Evolutionary conservation across 352 stramenopile genomes (phyloP).

Genomic region (Discostella stelligera): DNA sequence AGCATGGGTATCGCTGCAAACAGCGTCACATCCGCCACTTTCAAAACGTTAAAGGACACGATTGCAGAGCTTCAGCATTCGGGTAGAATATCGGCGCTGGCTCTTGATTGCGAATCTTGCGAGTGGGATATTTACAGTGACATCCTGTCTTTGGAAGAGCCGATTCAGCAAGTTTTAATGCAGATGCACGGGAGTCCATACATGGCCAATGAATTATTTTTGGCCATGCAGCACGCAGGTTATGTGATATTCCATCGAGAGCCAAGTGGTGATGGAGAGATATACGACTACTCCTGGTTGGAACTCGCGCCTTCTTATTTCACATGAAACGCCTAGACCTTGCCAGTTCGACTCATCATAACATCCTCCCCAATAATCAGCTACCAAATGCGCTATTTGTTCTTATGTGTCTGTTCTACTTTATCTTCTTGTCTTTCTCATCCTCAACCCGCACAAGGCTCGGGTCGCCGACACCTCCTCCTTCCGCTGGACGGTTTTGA

Average conservation of each 20-base stretch:
- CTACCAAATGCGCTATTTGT: neutral
- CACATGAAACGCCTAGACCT: neutral
- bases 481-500: slow-evolving; percentile 22
- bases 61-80: slow-evolving; percentile 22
- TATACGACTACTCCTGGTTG: slow-evolving; percentile 36
- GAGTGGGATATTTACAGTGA: slow-evolving; percentile 38
- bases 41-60: slow-evolving; percentile 40
- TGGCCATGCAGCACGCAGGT: slow-evolving; percentile 17
- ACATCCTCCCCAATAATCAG: neutral
- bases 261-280: slow-evolving; percentile 17
- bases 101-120: slow-evolving; percentile 38
- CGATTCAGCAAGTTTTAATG: slow-evolving; percentile 34
- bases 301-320: slow-evolving; percentile 23
- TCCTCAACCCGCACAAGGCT: slow-evolving; percentile 1
- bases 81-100: slow-evolving; percentile 32
- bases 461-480: neutral
- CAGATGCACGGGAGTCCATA: slow-evolving; percentile 29
- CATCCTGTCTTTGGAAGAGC: slow-evolving; percentile 12
- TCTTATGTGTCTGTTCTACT: neutral
- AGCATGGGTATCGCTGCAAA: slow-evolving; percentile 7
- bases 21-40: neutral
- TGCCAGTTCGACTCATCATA: neutral
- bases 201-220: slow-evolving; percentile 28
- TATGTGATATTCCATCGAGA: slow-evolving; percentile 35
- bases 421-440: neutral